Conservation (phyloP, 192 early-diverging fungal genomes). For the Chytriomyces confervae region DNA sequence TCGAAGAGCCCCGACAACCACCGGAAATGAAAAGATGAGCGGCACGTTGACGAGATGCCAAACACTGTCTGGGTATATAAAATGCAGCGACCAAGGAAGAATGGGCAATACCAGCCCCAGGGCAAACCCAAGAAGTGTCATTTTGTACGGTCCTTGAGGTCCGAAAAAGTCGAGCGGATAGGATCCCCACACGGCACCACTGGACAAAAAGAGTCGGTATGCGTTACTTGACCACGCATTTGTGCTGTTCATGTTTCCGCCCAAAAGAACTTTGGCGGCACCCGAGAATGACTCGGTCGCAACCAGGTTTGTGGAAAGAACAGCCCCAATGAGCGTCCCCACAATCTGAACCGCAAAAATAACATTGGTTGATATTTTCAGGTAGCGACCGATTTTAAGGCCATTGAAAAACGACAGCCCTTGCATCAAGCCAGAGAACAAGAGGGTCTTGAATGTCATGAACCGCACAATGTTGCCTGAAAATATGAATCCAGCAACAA, state of each 20-base stretch:
- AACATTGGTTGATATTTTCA: slow-evolving; percentile 58
- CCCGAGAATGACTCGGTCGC: background rate
- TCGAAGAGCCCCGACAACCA: background rate
- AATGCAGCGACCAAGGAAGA: slow-evolving; percentile 33
- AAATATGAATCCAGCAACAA: slow-evolving; percentile 79
- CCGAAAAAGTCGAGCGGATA: slow-evolving; percentile 42
- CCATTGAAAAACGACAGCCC: slow-evolving; percentile 72
- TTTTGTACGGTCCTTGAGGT: slow-evolving; percentile 14
- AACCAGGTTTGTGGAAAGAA: slow-evolving; percentile 40
- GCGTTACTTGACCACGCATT: background rate
- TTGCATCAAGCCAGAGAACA: slow-evolving; percentile 79
- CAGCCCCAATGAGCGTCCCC: slow-evolving; percentile 68
- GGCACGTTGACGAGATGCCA: slow-evolving; percentile 38
- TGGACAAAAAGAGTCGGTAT: slow-evolving; percentile 33
- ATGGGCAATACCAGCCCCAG: slow-evolving; percentile 34
- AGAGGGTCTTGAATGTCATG: slow-evolving; percentile 86
- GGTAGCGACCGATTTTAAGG: slow-evolving; percentile 80
- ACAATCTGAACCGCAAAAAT: slow-evolving; percentile 64
- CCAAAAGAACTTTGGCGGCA: slow-evolving; percentile 39
- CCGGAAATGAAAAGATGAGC: slow-evolving; percentile 14
- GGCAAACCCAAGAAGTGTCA: slow-evolving; percentile 26
- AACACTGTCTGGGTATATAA: background rate
- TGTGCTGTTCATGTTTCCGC: background rate
- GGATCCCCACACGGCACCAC: slow-evolving; percentile 44
- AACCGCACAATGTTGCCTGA: slow-evolving; percentile 83